Conservation (phyloP, 2,329 filamentous ascomycete genomes). For the Botryotinia narcissicola region DNA sequence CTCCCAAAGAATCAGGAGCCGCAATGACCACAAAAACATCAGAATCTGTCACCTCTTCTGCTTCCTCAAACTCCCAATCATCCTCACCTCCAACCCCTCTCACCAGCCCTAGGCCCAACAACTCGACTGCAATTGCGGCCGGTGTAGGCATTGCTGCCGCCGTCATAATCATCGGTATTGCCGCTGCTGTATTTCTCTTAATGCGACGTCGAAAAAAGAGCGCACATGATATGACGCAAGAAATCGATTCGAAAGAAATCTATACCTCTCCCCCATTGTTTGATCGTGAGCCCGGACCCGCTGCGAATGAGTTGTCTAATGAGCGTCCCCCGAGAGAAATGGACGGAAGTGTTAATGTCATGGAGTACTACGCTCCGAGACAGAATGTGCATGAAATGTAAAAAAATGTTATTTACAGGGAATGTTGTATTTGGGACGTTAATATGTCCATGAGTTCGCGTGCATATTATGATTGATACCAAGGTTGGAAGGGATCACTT, state of each 20-base stretch:
- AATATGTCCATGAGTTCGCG: neutral
- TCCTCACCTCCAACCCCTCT: neutral
- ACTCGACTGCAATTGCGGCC: neutral
- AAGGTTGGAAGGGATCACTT: neutral
- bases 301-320: neutral
- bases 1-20: neutral
- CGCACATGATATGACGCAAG: neutral
- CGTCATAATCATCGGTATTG: neutral
- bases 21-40: neutral
- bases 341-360: neutral
- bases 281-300: too few species aligned
- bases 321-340: neutral
- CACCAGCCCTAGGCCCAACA: neutral
- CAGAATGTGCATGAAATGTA: neutral
- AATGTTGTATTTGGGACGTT: rapidly evolving
- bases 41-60: neutral
- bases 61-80: neutral
- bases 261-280: neutral
- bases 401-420: neutral
- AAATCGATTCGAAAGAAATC: neutral
- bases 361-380: neutral
- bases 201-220: neutral
- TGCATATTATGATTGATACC: neutral
- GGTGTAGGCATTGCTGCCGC: neutral
- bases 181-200: neutral